These are phyloP conservation scores for Mycena albidolilacea DNA, from an alignment of 768 basidiomycete species.

Conservation along the genomic window DNA sequence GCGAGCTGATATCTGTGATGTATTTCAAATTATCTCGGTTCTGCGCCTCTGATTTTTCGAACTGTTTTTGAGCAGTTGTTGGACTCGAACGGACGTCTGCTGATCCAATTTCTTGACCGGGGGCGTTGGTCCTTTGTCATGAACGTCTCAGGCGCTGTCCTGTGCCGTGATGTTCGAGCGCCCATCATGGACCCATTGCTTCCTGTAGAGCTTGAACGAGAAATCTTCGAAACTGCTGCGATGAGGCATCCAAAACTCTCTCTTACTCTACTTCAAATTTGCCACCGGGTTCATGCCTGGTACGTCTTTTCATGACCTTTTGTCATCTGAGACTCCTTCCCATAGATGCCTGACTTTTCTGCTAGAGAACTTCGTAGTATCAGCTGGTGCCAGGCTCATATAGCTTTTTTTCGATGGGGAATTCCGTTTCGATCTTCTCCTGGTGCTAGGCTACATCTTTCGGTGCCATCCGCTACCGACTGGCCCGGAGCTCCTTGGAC, in stretches of 20 bases:
- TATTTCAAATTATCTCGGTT: too few relatives aligned
- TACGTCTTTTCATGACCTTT: neutral
- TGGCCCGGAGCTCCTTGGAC: neutral
- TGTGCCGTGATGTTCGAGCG: too few relatives aligned
- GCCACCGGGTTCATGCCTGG: constrained; percentile 3
- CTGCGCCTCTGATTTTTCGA: too few relatives aligned
- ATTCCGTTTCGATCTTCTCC: neutral
- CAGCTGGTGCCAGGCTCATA: neutral
- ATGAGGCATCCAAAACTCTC: neutral
- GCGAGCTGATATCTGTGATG: too few relatives aligned
- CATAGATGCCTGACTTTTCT: neutral
- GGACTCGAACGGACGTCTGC: too few relatives aligned
- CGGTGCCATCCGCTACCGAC: neutral
- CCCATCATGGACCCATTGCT: neutral
- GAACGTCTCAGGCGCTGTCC: too few relatives aligned
- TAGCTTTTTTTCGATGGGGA: neutral
- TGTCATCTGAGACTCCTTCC: too few relatives aligned
- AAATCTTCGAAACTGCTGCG: constrained; percentile 6
- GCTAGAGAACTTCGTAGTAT: neutral
- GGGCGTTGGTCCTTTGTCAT: too few relatives aligned
- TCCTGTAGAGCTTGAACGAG: neutral
- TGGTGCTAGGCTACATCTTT: neutral
- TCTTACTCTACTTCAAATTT: neutral
- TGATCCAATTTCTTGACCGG: too few relatives aligned
- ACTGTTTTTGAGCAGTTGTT: too few relatives aligned